Evolutionary conservation across 352 stramenopile genomes (phyloP).

Genomic region (Vaucheria bursata): DNA sequence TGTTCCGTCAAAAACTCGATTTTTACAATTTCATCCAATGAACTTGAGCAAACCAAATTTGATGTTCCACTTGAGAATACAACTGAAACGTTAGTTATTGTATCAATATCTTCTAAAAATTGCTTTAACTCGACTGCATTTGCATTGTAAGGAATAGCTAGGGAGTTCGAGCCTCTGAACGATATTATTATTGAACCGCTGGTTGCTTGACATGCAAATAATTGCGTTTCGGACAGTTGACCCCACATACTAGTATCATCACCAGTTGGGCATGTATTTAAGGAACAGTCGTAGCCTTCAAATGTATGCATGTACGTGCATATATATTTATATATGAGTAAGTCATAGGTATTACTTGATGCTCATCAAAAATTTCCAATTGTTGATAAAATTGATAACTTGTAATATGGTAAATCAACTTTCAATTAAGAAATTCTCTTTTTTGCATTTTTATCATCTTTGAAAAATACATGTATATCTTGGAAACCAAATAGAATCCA

Average conservation of each 20-base stretch:
- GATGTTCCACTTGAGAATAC: constrained; percentile 56
- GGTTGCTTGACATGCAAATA: constrained; percentile 53
- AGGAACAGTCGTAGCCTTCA: constrained; percentile 70
- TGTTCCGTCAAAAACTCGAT: constrained; percentile 50
- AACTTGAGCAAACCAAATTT: constrained; percentile 38
- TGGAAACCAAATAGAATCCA: too few species aligned
- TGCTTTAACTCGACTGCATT: constrained; percentile 52
- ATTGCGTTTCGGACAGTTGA: constrained; percentile 68
- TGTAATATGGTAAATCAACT: too few species aligned
- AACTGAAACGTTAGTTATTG: constrained; percentile 57
- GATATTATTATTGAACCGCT: constrained; percentile 65
- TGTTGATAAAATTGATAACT: too few species aligned
- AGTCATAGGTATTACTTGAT: too few species aligned
- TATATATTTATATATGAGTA: too few species aligned
- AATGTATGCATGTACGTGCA: too few species aligned
- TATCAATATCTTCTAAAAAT: constrained; percentile 58
- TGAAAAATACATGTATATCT: too few species aligned
- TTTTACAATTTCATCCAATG: constrained; percentile 9
- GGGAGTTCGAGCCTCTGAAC: constrained; percentile 52
- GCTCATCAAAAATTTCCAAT: too few species aligned
- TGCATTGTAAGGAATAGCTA: constrained; percentile 56
- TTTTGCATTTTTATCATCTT: too few species aligned
- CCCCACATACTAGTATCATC: constrained; percentile 71
- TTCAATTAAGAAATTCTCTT: too few species aligned
- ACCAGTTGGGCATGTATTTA: constrained; percentile 64